Base-by-base conservation (phyloP, 345 rosid species). In the Limnanthes douglasii region DNA sequence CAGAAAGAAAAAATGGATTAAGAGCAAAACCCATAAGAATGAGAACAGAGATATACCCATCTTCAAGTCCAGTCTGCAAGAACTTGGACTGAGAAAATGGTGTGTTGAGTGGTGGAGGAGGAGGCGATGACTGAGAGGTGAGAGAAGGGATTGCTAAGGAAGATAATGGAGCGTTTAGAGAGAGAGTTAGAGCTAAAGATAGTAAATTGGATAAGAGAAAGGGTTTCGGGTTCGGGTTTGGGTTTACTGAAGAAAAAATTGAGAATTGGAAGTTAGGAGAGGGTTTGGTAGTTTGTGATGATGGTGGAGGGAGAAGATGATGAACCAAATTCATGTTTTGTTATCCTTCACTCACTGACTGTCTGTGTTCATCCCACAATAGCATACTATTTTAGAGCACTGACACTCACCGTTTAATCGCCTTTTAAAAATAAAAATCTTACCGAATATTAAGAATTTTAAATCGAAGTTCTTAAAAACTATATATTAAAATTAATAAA, bases 61-160 rank as follows among this genome's bases (percentile, higher is more conserved):
- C 51, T 56, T 68, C 72, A 6, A 76, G 72, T 33, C 90, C 97
- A 35, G 69, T 26, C 19, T 68, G 69, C 30, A 71, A 52, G 60
- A 69, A 64, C 68, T 71, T 88, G 73, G 95, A 78, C 56, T 82
- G 75, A 39, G 97, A 69, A 50, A 88, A 88, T 23, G 97, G 94
- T 33, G 97, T 88, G 34, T 86, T 56, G 58, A 55, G 73, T 35
- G 76, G 56, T 15, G 44, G 62, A 13, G 60, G 50, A 19, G 54
- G 55, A 30, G 69, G n/a, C n/a, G n/a, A n/a, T n/a, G n/a, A 40
- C 42, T 11, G 56, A 41, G 83, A 68, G 57, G 46, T 75, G 50
- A 64, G 68, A 54, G 74, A 69, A 58, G 90, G 90, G 41, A 83
- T 54, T 51, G 84, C 97, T 14, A 54, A 54, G 35, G 68, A 64